These are phyloP conservation scores for Stemphylium vesicarium DNA, from an alignment of 2,329 filamentous ascomycete genomes.

Conservation along the genomic window DNA sequence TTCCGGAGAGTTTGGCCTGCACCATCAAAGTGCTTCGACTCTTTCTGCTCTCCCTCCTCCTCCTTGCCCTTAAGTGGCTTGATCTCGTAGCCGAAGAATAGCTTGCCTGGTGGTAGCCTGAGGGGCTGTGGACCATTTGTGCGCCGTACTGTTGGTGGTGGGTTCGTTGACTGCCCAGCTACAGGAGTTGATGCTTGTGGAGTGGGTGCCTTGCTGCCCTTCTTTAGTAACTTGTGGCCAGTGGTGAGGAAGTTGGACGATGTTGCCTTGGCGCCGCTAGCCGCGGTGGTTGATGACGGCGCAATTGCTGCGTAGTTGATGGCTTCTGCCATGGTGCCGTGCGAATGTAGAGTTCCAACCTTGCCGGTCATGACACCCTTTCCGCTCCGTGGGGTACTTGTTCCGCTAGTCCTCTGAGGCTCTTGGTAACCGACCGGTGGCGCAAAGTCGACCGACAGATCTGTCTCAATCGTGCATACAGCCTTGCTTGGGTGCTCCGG, in stretches of 20 bases:
- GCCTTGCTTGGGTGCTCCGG: constrained; percentile 83
- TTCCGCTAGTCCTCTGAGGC: constrained; percentile 78
- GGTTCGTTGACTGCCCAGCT: constrained; percentile 58
- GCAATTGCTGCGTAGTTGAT: constrained; percentile 96
- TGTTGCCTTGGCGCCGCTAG: constrained; percentile 65
- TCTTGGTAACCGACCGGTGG: constrained; percentile 94
- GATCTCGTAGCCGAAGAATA: constrained; percentile 96
- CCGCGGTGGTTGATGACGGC: constrained; percentile 72
- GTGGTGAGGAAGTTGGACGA: constrained; percentile 80
- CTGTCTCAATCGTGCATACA: constrained; percentile 93
- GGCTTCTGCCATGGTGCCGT: constrained; percentile 95
- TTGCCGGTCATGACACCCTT: constrained; percentile 66
- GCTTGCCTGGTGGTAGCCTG: constrained; percentile 81
- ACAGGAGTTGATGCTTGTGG: constrained; percentile 68
- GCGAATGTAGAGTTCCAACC: constrained; percentile 78
- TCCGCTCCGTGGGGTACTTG: constrained; percentile 79
- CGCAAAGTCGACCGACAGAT: constrained; percentile 95
- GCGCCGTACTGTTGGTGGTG: constrained; percentile 53
- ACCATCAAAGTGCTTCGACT: constrained; percentile 75
- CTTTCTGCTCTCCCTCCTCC: constrained; percentile 64
- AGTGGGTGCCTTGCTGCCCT: constrained; percentile 75
- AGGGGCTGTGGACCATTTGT: constrained; percentile 86
- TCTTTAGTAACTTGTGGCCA: constrained; percentile 86
- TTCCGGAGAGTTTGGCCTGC: constrained; percentile 84
- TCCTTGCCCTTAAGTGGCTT: constrained; percentile 84